Conservation (phyloP, 164 flowering plant genomes). For the Amborella trichopoda region DNA sequence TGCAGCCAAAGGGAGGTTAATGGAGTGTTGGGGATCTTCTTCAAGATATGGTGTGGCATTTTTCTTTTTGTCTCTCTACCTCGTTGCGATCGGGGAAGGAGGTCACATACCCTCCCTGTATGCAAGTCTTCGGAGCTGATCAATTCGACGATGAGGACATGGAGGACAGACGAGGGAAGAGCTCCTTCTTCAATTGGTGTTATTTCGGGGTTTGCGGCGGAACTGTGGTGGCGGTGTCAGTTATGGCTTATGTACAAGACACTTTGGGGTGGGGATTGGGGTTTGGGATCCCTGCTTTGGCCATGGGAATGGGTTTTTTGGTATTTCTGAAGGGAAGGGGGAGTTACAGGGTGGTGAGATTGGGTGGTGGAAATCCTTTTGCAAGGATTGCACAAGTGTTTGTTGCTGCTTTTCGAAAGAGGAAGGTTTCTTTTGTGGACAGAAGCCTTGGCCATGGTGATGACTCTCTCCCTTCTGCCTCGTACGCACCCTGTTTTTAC, state of each 20-base stretch:
- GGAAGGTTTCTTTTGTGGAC: too few species aligned
- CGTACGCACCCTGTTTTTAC: too few species aligned
- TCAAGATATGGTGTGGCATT: constrained; percentile 21
- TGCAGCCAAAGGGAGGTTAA: too few species aligned
- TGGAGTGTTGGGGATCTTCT: constrained; percentile 18
- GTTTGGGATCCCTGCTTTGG: background rate
- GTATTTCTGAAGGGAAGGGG: background rate
- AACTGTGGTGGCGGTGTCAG: background rate
- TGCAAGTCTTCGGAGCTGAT: constrained; percentile 11
- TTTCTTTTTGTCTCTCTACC: constrained; percentile 68
- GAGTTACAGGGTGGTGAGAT: background rate
- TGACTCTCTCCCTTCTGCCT: too few species aligned
- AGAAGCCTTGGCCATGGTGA: too few species aligned
- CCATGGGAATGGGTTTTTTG: constrained; percentile 1
- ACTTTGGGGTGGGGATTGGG: constrained; percentile 4
- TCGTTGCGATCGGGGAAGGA: constrained; percentile 79
- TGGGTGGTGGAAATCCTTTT: background rate
- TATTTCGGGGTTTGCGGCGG: constrained; percentile 5
- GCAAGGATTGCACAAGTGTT: background rate
- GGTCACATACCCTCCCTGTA: constrained; percentile 87
- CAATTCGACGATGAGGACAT: constrained; percentile 3
- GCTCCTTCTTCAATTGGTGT: constrained; percentile 14
- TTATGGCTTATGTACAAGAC: constrained; percentile 3
- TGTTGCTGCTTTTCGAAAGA: background rate
- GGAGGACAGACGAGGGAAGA: constrained; percentile 4